These are phyloP conservation scores for Phytopythium montanum DNA, from an alignment of 352 stramenopile genomes.

Conservation along the genomic window DNA sequence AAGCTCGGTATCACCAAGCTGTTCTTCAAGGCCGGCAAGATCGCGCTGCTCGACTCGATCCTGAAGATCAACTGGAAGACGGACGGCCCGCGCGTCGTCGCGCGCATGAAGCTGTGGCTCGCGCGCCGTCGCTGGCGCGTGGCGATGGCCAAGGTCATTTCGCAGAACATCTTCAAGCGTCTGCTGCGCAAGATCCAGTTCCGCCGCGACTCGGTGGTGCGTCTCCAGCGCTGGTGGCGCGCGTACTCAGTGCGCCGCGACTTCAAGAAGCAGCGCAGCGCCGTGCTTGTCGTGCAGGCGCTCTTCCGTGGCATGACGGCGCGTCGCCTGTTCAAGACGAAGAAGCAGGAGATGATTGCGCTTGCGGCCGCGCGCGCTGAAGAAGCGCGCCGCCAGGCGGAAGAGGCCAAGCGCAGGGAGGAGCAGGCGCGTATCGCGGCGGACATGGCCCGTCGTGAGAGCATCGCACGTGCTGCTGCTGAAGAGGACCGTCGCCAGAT, in stretches of 20 bases:
- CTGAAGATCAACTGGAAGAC: constrained; percentile 58
- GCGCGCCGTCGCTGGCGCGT: constrained; percentile 70
- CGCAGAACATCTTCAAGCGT: constrained; percentile 49
- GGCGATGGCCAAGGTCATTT: constrained; percentile 59
- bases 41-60: constrained; percentile 69
- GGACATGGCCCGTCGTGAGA: constrained; percentile 54
- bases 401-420: constrained; percentile 81
- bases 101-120: constrained; percentile 67
- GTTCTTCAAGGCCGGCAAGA: constrained; percentile 78
- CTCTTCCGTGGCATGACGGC: constrained; percentile 78
- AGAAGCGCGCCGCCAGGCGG: constrained; percentile 67
- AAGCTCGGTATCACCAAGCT: constrained; percentile 76
- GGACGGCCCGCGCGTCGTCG: constrained; percentile 54
- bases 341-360: constrained; percentile 85
- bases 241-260: constrained; percentile 62
- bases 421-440: constrained; percentile 60
- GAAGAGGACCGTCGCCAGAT: constrained; percentile 60
- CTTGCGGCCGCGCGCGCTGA: constrained; percentile 67
- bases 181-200: constrained; percentile 62
- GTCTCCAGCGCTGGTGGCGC: constrained; percentile 87
- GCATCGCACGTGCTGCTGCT: constrained; percentile 41
- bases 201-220: constrained; percentile 49
- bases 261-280: constrained; percentile 80
- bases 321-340: constrained; percentile 71
- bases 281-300: constrained; percentile 69